Percentiles rank a stretch among this genome's conserved stretches.
Conservation (phyloP, 1,284 basidiomycete genomes). For the Microbotryomycetes sp. region DNA sequence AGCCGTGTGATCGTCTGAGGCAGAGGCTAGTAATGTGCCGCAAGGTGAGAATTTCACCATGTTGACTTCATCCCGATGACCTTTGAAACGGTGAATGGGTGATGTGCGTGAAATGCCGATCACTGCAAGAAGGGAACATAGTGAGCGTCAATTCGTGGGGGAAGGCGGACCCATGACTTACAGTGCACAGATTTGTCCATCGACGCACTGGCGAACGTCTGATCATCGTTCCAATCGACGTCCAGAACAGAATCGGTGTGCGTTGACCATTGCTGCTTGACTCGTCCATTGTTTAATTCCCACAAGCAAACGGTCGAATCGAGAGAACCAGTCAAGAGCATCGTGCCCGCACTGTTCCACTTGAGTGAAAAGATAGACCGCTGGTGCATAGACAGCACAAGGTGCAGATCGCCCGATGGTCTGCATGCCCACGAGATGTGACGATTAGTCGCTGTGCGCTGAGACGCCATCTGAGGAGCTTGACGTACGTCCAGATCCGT, state of each 20-base stretch:
- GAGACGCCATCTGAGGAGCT: background rate
- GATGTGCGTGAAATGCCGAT: constrained; percentile 25
- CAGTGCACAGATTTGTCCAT: constrained; percentile 50
- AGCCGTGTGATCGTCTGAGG: constrained; percentile 69
- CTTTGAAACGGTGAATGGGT: constrained; percentile 45
- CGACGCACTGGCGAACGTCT: constrained; percentile 64
- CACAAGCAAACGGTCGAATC: constrained; percentile 37
- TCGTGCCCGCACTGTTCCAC: constrained; percentile 34
- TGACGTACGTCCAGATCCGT: constrained; percentile 56
- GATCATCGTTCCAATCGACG: constrained; percentile 68
- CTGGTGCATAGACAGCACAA: constrained; percentile 39
- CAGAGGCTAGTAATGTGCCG: constrained; percentile 62
- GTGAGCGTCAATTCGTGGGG: background rate
- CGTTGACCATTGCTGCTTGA: constrained; percentile 35
- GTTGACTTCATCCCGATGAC: constrained; percentile 70
- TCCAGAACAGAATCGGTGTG: constrained; percentile 65
- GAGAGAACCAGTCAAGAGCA: constrained; percentile 33
- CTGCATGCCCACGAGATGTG: background rate
- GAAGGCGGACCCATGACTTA: constrained; percentile 11
- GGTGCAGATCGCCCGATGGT: constrained; percentile 36
- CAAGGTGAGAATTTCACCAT: constrained; percentile 63
- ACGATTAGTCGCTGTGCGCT: background rate
- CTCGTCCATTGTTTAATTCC: constrained; percentile 36
- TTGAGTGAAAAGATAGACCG: constrained; percentile 32
- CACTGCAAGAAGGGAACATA: constrained; percentile 18